Evolutionary conservation across 2,329 filamentous ascomycete species (phyloP), one percentile per base, ranked within the genome.

Genomic region (Penicillium nordicum): DNA sequence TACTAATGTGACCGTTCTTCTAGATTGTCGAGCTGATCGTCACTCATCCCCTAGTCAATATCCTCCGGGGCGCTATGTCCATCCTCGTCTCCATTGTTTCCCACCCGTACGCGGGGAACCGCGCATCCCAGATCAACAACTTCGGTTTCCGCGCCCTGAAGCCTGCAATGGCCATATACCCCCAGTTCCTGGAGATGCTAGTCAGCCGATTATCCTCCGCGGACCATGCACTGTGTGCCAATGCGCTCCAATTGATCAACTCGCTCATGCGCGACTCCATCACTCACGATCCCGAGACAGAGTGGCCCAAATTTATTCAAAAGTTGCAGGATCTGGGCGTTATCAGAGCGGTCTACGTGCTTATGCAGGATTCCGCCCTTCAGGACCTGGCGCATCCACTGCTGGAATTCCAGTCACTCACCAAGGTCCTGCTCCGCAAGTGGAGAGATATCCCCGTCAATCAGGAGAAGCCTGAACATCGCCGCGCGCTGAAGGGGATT

Each of bases 231-330:
- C 82, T 99, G 30, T 97, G 94, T 76, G 93, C 92, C 62, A 97
- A 97, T 76, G 90, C 94, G 1, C 81, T 99, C 52, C 94, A 96
- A 80, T 80, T 99, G 55, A 90, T 99, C 74, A 99, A 99, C 72
- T 91, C 93, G 0, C 80, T 99, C 45, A 96, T 97, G 79, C 84
- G 94, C 50, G 94, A 99, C 72, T 89, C 92, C 5, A 86, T 97
- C 50, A 88, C 89, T 29, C 87, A 84, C 67, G 90, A 93, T 50
- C 80, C 80, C 42, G 83, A 87, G 57, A 86, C 90, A 58, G 93
- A 97, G 67, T 97, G 94, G 92, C 90, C 92, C 47, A 94, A 90
- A 67, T 95, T 97, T 68, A 92, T 99, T 74, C 96, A 96, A 78
- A 83, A 87, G 62, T 76, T 99, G 63, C 94, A 97, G 73, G 93